These are phyloP conservation scores for Narthecium ossifragum DNA, from an alignment of 106 monocot genomes.

Conservation along the genomic window DNA sequence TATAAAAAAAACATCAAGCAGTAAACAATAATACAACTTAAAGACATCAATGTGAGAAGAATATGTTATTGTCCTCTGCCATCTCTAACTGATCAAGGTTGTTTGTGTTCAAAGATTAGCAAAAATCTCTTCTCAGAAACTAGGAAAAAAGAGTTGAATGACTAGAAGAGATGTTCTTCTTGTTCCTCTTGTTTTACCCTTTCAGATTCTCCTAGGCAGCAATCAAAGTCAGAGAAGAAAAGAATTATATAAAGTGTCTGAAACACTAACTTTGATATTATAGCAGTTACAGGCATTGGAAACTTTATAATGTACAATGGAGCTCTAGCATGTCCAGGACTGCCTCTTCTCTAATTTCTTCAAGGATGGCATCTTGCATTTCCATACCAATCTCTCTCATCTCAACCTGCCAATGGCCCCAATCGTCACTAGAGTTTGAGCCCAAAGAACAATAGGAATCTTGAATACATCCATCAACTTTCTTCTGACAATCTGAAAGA, in stretches of 20 bases:
- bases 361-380: constrained; percentile 35
- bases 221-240: background rate
- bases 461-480: constrained; percentile 5
- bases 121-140: background rate
- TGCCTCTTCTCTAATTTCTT: constrained; percentile 36
- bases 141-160: background rate
- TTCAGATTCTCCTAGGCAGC: background rate
- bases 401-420: constrained; percentile 10
- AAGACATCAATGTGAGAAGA: too few relatives aligned
- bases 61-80: too few relatives aligned
- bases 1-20: too few relatives aligned
- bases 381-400: constrained; percentile 18
- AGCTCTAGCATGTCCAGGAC: constrained; percentile 19
- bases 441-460: background rate
- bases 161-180: background rate
- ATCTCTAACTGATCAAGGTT: too few relatives aligned
- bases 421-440: constrained; percentile 4
- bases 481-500: background rate
- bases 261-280: too few relatives aligned
- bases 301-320: constrained; percentile 29
- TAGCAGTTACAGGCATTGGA: too few relatives aligned
- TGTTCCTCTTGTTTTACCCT: background rate
- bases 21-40: too few relatives aligned
- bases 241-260: background rate
- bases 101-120: too few relatives aligned